Evolutionary conservation across 108 stramenopile species (phyloP), one percentile per base, ranked within the genome.

Genomic region (Conticribra weissflogii): DNA sequence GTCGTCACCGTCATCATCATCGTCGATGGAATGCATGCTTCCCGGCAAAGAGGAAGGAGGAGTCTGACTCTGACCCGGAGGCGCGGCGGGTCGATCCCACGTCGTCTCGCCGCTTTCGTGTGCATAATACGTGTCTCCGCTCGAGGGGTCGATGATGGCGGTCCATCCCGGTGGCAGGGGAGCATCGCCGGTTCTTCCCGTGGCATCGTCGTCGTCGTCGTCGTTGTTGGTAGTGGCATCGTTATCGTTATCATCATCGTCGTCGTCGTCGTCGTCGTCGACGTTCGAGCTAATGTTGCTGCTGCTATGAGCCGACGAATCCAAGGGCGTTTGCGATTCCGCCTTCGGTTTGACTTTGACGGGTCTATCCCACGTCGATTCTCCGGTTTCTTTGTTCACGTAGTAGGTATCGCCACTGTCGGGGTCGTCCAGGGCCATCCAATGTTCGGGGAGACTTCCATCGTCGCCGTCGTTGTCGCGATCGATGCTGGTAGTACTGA

Each of bases 331-430:
- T 50, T 64, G 48, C 21, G 5, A 14, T 48, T 59, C 22, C 2
- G 29, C 36, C 31, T 59, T 57, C 29, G 41, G 12, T 3, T 25
- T 21, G 18, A 27, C 70, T 9, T 41, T 41, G 5, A 36, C 31
- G 47, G 89, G 89, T 66, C 60, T 63, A 49, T 85, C 83, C 89
- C 89, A 90, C 18, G 64, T 75, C 1, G 89, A 82, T 53, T 73
- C 83, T 16, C 81, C 58, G 0, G 81, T 83, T 28, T 51, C 56
- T 54, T 73, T 68, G 63, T 90, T 87, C 48, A 74, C 72, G 53
- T 85, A 90, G 50, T 90, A 90, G 16, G 46, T 51, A 4, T 72
- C 62, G 18, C 86, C 89, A 8, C 68, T 61, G 16, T 52, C 59
- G 2, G 79, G 79, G 66, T 91, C 90, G 9, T 65, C 50, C 3